Evolutionary conservation across 768 basidiomycete species (phyloP), one percentile per base, ranked within the genome.

Genomic region (Tricholoma saponaceum): DNA sequence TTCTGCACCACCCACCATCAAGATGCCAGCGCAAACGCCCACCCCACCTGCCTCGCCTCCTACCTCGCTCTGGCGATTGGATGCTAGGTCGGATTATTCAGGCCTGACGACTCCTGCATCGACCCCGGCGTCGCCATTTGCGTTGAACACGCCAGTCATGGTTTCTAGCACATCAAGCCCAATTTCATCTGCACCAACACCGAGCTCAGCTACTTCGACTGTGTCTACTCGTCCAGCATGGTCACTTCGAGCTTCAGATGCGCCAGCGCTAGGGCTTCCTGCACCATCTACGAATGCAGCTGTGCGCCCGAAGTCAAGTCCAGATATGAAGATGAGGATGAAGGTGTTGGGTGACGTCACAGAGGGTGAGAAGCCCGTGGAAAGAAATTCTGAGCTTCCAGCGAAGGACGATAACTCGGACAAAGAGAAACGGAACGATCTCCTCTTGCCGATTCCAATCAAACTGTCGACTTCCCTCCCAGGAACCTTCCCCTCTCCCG

Each of bases 21-120:
- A 47, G n/a, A 54, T 51, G 56, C 55, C 39, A 13, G 52, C 57
- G 13, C 78, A 79, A 55, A 77, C 68, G 12, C 78, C 77, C 7
- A 79, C 78, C 3, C 78, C 78, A 1, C 78, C 78, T 1, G 76
- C 74, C 5, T 79, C 78, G 8, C 78, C 78, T 0, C 76, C 61
- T 9, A 16, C 20, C 4, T 32, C 58, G 4, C 46, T 39, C 13
- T 46, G 18, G n/a, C 32, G 18, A 32, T 16, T 56, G 26, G 26
- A 30, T 8, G 8, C 12, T 5, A 50, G n/a, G 16, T 30, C 25
- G n/a, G 26, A 50, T 50, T 50, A n/a, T 3, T 50, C 47, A 6
- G 26, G 47, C 7, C 5, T 28, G n/a, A 28, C 39, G 25, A 23
- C 54, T 5, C 43, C 54, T 4, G 2, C 14, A 25, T 43, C 54